phyloP scores from a whole-genome alignment of 73 alveolate genomes.

The Diophrys sp. region DNA sequence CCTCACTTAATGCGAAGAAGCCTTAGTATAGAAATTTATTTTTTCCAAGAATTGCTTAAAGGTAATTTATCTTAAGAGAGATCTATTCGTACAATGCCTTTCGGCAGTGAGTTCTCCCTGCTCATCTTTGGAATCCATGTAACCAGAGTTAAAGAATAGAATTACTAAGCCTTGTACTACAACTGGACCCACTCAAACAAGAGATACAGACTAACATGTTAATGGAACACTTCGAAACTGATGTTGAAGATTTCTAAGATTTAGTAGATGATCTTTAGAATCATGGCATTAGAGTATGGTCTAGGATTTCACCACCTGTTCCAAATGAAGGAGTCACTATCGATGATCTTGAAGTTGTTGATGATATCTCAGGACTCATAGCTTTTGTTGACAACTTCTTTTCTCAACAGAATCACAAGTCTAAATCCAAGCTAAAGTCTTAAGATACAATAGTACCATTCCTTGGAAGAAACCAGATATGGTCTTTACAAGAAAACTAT shows the following conservation, averaged over 20 bases:
- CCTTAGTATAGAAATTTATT: no score
- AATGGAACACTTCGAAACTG: conserved; percentile 66
- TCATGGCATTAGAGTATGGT: conserved; percentile 34
- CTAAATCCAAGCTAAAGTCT: conserved; percentile 16
- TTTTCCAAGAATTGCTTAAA: no score
- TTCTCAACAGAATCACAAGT: conserved; percentile 23
- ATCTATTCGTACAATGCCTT: no score
- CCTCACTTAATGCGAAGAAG: no score
- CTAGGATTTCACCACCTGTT: conserved; percentile 15
- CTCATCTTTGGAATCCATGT: conserved; percentile 49
- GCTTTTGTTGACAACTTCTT: conserved; percentile 28
- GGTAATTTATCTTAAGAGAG: no score
- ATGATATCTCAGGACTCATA: conserved; percentile 55
- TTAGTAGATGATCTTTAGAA: conserved; percentile 35
- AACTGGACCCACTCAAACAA: conserved; percentile 38
- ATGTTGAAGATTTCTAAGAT: conserved; percentile 51
- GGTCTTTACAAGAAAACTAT: conserved; percentile 18
- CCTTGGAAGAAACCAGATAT: conserved; percentile 1
- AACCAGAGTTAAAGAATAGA: conserved; percentile 46
- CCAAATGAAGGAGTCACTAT: not conserved
- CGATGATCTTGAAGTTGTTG: conserved; percentile 46
- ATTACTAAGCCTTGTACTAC: conserved; percentile 18
- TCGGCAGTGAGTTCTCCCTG: no score
- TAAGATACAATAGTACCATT: not conserved
- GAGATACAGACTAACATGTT: conserved; percentile 56